Evolutionary conservation across 306 rosid genomes (phyloP), one percentile per base, ranked within the genome.

Genomic region (Crataegus laevigata): DNA sequence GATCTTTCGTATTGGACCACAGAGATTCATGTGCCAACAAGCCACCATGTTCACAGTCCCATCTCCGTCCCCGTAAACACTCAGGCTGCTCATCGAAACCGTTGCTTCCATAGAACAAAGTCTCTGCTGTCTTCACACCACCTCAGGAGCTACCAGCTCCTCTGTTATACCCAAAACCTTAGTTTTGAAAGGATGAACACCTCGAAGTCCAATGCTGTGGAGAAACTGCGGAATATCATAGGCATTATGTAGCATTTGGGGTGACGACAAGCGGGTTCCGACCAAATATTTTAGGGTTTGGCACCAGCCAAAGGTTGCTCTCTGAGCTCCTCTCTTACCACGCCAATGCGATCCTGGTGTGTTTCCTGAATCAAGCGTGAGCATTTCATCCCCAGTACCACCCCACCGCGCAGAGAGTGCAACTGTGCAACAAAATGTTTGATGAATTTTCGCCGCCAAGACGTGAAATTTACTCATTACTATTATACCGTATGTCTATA

Each of bases 371-470:
- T 96, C 99, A 36, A 94, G 90, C 9, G 99, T 92, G 62, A 84
- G 84, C 87, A 90, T 83, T 74, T 82, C 93, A 8, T 90, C 91
- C 4, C 86, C 85, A 3, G 93, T 72, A 36, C 99, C 99, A 19
- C 96, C 99, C 97, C 97, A 94, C 19, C 96, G 99, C 1, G 91
- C 84, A 3, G 96, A 85, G 67, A 92, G 87, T 0, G 99, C 92
- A 6, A 94, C 62, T 90, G 87, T 0, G 99, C 92, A 6, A 94
- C 62, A 0, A 94, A 84, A 75, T 94, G 97, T 80, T 87, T 87
- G 72, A 90, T 74, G 82, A 82, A 90, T 47, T 84, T 81, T 18
- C 11, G 64, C 40, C 96, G 81, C 99, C 99, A 94, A 36, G 9
- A 36, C 40, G 40, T 36, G 10, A 7, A 7, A 7, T 36, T 1